Evolutionary conservation across 495 filamentous ascomycete genomes (phyloP), one percentile per base, ranked within the genome.

Genomic region (Pseudomonodictys pantanalensis): DNA sequence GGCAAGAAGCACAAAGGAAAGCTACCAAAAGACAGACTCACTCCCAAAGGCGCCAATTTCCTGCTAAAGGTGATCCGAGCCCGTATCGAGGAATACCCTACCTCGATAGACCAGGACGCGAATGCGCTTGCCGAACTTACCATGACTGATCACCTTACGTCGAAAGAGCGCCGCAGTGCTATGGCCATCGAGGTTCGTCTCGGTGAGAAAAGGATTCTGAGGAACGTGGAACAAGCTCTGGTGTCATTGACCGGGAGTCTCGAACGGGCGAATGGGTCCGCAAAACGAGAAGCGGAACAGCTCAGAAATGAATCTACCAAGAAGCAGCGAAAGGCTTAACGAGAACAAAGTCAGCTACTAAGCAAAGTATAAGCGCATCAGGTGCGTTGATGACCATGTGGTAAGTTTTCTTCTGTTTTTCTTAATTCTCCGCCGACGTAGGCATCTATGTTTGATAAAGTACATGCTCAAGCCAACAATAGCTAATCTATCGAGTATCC

Each of bases 181-280:
- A 91, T 90, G 85, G 91, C 91, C 0, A 65, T 90, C 2, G 76
- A 87, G 59, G 88, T 96, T 32, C 82, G 91, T 44, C 72, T 84
- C 32, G 92, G 91, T 8, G 92, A 96, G 72, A 95, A 95, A 68
- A 75, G 79, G 52, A 75, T 95, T n/a, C 57, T 84, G 69, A 69
- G 77, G 75, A 75, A 75, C 67, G 78, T 76, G 2, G 47, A 54
- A 17, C 24, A 59, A 26, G 64, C 56, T 2, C 33, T 69, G 24
- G 45, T 22, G 29, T 4, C 1, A 6, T 12, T 58, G 5, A 20
- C 23, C 8, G 12, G 49, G 32, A 20, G 58, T 22, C 10, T 22
- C 24, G 35, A 8, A n/a, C 15, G 20, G 17, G 17, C 30, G 12
- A 54, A 48, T 23, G 46, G 32, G 8, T 30, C 29, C 2, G 20